Conservation (phyloP, 169 alveolate genomes). For the Babesia ovata region DNA sequence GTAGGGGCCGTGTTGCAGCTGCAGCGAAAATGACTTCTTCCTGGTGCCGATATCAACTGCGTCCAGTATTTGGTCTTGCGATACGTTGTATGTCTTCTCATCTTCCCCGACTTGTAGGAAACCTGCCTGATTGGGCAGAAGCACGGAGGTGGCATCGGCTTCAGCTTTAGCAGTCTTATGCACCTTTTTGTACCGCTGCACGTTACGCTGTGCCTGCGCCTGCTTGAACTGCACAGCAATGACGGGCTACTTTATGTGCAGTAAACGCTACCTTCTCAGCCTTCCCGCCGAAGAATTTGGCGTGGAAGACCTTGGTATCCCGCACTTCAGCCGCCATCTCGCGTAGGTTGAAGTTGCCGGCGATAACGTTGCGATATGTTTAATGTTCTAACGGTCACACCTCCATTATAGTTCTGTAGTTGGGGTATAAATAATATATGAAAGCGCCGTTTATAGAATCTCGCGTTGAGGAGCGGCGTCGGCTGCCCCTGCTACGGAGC, state of each 20-base stretch:
- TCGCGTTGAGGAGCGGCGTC: no score
- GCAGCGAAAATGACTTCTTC: constrained; percentile 48
- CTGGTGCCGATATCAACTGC: constrained; percentile 58
- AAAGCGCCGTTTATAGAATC: no score
- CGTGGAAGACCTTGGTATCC: constrained; percentile 46
- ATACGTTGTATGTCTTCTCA: constrained; percentile 38
- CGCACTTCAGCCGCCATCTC: constrained; percentile 18
- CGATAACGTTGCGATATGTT: no score
- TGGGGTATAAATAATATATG: no score
- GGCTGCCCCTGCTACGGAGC: no score
- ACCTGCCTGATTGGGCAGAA: constrained; percentile 59
- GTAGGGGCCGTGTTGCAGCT: constrained; percentile 87
- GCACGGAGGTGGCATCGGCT: constrained; percentile 48
- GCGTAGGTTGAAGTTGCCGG: neutral
- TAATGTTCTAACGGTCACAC: no score
- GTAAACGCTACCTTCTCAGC: constrained; percentile 49
- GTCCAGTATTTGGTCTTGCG: constrained; percentile 38
- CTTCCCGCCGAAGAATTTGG: constrained; percentile 57
- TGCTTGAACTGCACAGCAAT: constrained; percentile 19
- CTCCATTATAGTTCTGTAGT: no score
- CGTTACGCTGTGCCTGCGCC: constrained; percentile 39
- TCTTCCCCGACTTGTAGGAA: constrained; percentile 36
- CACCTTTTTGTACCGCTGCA: constrained; percentile 31
- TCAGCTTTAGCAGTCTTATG: constrained; percentile 28
- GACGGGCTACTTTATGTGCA: neutral